A percentile compares a stretch with the other conserved stretches of the same genome.
These are phyloP conservation scores for Chlorokybus atmophyticus DNA, from an alignment of 139 green algal species.

Conservation along the genomic window DNA sequence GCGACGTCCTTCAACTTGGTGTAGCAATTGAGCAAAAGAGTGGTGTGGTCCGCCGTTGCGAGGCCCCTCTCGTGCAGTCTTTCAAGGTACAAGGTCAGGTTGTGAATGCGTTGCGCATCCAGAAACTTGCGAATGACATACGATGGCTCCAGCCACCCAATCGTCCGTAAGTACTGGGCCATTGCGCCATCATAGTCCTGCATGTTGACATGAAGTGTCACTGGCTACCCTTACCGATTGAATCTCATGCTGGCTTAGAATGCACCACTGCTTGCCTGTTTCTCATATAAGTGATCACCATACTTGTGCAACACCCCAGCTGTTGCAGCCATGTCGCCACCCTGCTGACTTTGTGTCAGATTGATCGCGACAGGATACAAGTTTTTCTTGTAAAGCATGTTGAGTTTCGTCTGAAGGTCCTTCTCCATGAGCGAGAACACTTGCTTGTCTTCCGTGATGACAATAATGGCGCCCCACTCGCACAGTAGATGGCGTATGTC, in stretches of 20 bases:
- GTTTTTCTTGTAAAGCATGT: constrained; percentile 34
- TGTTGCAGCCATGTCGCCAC: constrained; percentile 7
- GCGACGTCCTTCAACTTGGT: constrained; percentile 36
- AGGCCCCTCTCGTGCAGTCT: constrained; percentile 55
- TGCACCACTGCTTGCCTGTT: constrained; percentile 31
- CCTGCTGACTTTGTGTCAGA: constrained; percentile 14
- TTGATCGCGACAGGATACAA: constrained; percentile 28
- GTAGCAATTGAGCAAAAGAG: constrained; percentile 82
- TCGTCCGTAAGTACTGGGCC: constrained; percentile 39
- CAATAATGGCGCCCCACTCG: constrained; percentile 26
- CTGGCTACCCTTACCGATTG: no score
- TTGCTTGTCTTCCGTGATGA: constrained; percentile 5
- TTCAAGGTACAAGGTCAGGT: constrained; percentile 80
- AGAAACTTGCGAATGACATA: constrained; percentile 90
- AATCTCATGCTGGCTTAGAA: no score
- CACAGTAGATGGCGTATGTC: constrained; percentile 21
- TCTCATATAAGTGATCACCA: constrained; percentile 58
- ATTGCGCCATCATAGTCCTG: constrained; percentile 82
- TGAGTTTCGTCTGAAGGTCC: constrained; percentile 28
- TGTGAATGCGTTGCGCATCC: constrained; percentile 75
- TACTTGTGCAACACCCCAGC: constrained; percentile 23
- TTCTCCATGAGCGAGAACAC: constrained; percentile 21
- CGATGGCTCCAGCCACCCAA: constrained; percentile 62
- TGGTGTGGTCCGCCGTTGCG: constrained; percentile 78
- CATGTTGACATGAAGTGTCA: no score